Conservation (phyloP, 129 eudicot species). For the Centella asiatica region DNA sequence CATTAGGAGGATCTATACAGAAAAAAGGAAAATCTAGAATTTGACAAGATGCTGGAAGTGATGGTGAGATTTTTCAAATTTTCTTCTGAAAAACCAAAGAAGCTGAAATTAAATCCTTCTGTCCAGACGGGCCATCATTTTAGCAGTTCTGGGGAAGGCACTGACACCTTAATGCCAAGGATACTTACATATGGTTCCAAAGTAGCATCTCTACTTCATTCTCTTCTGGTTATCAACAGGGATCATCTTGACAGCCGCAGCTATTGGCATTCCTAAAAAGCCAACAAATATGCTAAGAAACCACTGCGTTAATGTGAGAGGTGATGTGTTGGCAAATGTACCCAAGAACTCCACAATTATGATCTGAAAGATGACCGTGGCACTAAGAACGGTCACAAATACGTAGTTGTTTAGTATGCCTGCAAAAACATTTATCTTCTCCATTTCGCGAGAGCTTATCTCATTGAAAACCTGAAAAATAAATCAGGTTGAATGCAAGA, state of each 20-base stretch:
- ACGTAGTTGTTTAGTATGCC: slow-evolving; percentile 79
- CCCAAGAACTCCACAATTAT: slow-evolving; percentile 74
- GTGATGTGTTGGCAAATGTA: slow-evolving; percentile 74
- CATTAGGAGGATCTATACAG: too few relatives aligned
- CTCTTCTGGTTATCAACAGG: slow-evolving; percentile 34
- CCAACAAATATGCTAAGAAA: slow-evolving; percentile 53
- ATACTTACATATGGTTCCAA: slow-evolving; percentile 1
- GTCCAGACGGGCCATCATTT: slow-evolving; percentile 7
- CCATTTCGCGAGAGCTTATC: slow-evolving; percentile 82
- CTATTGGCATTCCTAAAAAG: slow-evolving; percentile 82
- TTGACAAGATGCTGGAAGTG: neutral
- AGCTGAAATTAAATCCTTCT: neutral
- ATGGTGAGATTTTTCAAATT: slow-evolving; percentile 15
- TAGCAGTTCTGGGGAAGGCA: neutral
- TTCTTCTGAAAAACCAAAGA: slow-evolving; percentile 1
- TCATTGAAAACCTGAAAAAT: slow-evolving; percentile 77
- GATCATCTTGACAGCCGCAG: slow-evolving; percentile 54
- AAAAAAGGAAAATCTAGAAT: too few relatives aligned
- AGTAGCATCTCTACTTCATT: slow-evolving; percentile 9
- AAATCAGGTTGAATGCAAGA: neutral
- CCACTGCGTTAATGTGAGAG: slow-evolving; percentile 69
- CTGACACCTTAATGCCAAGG: slow-evolving; percentile 16
- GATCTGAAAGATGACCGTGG: slow-evolving; percentile 66
- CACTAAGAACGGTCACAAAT: slow-evolving; percentile 51
- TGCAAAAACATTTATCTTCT: slow-evolving; percentile 65